Evolutionary conservation across 1,284 basidiomycete genomes (phyloP).

Genomic region (Schizophyllum commune): DNA sequence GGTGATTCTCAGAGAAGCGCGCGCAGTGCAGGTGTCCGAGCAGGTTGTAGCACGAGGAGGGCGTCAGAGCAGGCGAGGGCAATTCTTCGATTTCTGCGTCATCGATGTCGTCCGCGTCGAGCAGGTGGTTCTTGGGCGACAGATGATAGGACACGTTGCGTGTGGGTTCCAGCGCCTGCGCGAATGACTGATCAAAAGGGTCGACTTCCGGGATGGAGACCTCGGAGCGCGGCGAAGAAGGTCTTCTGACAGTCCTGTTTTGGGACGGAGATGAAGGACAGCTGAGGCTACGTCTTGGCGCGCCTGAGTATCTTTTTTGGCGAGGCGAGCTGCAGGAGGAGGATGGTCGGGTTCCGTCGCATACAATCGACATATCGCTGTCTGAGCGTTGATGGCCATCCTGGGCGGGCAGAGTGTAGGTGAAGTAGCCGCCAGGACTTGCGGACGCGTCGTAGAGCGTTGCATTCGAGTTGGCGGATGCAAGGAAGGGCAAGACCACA

Average conservation of each 20-base stretch:
- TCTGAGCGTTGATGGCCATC: not conserved
- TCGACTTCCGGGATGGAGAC: not conserved
- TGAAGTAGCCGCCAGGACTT: not conserved
- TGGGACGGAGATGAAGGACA: not conserved
- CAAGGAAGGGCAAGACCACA: not conserved
- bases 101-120: not conserved
- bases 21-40: slow-evolving; percentile 41
- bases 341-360: not conserved
- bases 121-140: not conserved
- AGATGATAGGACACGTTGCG: not conserved
- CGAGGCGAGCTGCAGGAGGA: not conserved
- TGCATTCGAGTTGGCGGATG: not conserved
- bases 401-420: not conserved
- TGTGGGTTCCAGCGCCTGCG: not conserved
- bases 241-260: not conserved
- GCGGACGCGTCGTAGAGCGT: not conserved
- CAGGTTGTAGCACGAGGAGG: slow-evolving; percentile 11
- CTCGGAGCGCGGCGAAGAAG: not conserved
- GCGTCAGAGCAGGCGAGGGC: slow-evolving; percentile 8
- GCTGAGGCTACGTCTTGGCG: not conserved
- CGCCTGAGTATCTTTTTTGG: not conserved
- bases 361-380: not conserved
- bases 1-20: slow-evolving; percentile 55
- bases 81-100: not conserved
- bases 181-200: not conserved